A percentile compares a stretch with the other conserved stretches of the same genome.
phyloP scores from a whole-genome alignment of 805 yeast genomes.

The Nakazawaea ishiwadae region DNA sequence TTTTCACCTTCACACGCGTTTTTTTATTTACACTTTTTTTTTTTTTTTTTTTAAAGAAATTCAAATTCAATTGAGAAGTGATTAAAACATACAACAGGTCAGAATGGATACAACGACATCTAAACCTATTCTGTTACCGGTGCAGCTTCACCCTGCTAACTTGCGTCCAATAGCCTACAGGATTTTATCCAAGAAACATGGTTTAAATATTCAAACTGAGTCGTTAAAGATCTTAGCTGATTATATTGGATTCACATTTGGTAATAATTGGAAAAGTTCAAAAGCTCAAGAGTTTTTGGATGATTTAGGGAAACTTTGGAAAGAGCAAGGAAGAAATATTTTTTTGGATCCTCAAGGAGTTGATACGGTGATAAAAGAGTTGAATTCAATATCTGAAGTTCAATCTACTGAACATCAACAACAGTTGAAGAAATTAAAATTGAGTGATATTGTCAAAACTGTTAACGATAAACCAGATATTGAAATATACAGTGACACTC shows the following conservation, averaged over 20 bases:
- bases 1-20: no score
- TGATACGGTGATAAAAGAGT: constrained; percentile 57
- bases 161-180: constrained; percentile 90
- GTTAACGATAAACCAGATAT: constrained; percentile 8
- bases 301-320: constrained; percentile 78
- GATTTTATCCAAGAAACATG: constrained; percentile 85
- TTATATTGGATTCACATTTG: constrained; percentile 72
- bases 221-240: constrained; percentile 73
- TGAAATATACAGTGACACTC: constrained; percentile 8
- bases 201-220: constrained; percentile 81
- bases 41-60: no score
- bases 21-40: no score
- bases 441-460: constrained; percentile 11
- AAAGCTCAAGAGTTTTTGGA: constrained; percentile 64
- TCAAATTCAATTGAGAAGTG: no score
- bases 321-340: constrained; percentile 80
- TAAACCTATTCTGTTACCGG: constrained; percentile 11
- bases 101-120: constrained; percentile 3
- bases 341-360: constrained; percentile 79
- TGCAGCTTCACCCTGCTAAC: constrained; percentile 64
- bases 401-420: neutral
- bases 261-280: constrained; percentile 79
- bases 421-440: constrained; percentile 7
- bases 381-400: constrained; percentile 14
- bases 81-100: neutral